These are phyloP conservation scores for Alternaria postmessia DNA, from an alignment of 2,329 filamentous ascomycete genomes.

Conservation along the genomic window DNA sequence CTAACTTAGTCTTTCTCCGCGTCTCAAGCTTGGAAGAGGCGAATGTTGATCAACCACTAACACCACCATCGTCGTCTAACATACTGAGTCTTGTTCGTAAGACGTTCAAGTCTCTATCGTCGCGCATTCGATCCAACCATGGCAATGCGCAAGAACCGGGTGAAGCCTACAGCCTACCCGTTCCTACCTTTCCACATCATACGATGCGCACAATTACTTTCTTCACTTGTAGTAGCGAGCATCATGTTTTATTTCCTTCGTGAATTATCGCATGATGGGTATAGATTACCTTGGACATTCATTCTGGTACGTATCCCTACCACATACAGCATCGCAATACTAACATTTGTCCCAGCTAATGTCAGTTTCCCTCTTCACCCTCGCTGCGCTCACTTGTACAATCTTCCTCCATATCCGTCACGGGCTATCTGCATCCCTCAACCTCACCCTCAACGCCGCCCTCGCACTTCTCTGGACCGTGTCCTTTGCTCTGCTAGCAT, in stretches of 20 bases:
- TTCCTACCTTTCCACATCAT: conserved; percentile 54
- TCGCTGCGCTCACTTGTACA: conserved; percentile 58
- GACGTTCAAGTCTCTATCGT: neutral
- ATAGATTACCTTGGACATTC: conserved; percentile 66
- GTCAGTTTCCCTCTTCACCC: conserved; percentile 60
- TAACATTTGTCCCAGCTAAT: conserved; percentile 55
- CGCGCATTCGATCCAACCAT: conserved; percentile 12
- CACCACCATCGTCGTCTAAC: neutral
- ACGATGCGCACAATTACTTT: conserved; percentile 53
- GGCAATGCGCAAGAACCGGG: conserved; percentile 28
- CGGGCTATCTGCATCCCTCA: conserved; percentile 62
- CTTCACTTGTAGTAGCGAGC: conserved; percentile 59
- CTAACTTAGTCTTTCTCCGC: neutral
- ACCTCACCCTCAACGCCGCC: conserved; percentile 58
- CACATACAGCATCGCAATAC: neutral
- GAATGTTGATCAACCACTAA: neutral
- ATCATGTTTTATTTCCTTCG: conserved; percentile 66
- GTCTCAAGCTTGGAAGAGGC: neutral
- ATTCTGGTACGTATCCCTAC: conserved; percentile 59
- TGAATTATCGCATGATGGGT: conserved; percentile 61
- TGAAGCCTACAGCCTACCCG: conserved; percentile 56
- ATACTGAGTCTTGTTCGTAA: neutral
- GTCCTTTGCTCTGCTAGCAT: conserved; percentile 61
- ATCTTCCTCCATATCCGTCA: conserved; percentile 60
- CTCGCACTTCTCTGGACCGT: conserved; percentile 62